Conservation (phyloP, 768 basidiomycete species). For the Amanita thiersii region DNA sequence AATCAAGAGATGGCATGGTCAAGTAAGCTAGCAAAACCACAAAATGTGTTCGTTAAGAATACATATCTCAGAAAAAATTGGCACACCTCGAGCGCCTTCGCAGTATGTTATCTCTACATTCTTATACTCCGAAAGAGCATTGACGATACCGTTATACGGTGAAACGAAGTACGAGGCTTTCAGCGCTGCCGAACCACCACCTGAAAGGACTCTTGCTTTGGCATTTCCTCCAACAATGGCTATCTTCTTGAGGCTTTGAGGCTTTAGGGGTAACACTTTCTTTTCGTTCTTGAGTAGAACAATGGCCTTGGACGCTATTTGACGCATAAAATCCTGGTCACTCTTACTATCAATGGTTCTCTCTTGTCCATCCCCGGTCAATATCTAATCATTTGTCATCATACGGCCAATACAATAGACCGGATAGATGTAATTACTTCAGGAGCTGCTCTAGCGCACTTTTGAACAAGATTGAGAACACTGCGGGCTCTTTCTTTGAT, state of each 20-base stretch:
- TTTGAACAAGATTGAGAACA: slow-evolving; percentile 64
- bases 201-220: slow-evolving; percentile 52
- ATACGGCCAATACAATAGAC: not conserved
- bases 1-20: slow-evolving; percentile 61
- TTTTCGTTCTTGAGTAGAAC: slow-evolving; percentile 69
- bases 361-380: slow-evolving; percentile 67
- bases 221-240: slow-evolving; percentile 73
- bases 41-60: slow-evolving; percentile 1
- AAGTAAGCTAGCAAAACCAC: slow-evolving; percentile 40
- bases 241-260: slow-evolving; percentile 48
- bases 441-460: slow-evolving; percentile 56
- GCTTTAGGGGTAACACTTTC: slow-evolving; percentile 43
- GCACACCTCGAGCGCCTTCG: slow-evolving; percentile 61
- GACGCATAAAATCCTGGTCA: slow-evolving; percentile 55
- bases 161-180: slow-evolving; percentile 70
- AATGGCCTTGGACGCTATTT: slow-evolving; percentile 60
- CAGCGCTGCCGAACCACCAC: slow-evolving; percentile 67
- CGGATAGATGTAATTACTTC: slow-evolving; percentile 33
- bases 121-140: slow-evolving; percentile 37
- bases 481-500: slow-evolving; percentile 59
- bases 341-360: slow-evolving; percentile 52
- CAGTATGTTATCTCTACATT: slow-evolving; percentile 52
- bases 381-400: slow-evolving; percentile 28
- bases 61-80: not conserved
- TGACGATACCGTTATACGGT: slow-evolving; percentile 69